Evolutionary conservation across 225 moss, liverwort and hornwort genomes (phyloP).

Genomic region (Climacium dendroides): DNA sequence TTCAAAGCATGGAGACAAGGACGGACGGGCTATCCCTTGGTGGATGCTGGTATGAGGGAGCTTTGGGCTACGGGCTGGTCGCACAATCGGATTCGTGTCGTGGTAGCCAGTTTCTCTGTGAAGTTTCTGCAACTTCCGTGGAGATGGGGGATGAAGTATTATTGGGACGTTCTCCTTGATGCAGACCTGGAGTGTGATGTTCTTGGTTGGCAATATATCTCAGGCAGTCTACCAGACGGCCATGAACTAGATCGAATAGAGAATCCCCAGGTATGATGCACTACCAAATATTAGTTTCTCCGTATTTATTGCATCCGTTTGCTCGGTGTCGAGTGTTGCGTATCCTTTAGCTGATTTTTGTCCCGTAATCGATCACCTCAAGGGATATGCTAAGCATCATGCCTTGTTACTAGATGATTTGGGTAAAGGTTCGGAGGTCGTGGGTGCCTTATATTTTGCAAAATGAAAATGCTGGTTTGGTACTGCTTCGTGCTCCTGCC

Average conservation of each 20-base stretch:
- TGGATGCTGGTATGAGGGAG: slow-evolving; percentile 98
- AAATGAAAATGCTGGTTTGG: background rate
- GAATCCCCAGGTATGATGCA: slow-evolving; percentile 64
- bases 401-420: background rate
- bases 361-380: background rate
- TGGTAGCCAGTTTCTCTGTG: slow-evolving; percentile 92
- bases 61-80: slow-evolving; percentile 98
- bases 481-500: background rate
- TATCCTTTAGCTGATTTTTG: background rate
- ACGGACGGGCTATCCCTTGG: slow-evolving; percentile 90
- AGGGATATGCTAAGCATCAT: background rate
- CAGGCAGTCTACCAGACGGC: slow-evolving; percentile 94
- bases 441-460: background rate
- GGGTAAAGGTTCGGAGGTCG: background rate
- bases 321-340: background rate
- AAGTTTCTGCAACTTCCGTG: slow-evolving; percentile 97
- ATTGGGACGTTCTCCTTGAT: slow-evolving; percentile 93
- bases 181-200: slow-evolving; percentile 97
- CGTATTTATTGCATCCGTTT: background rate
- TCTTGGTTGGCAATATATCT: slow-evolving; percentile 98
- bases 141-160: slow-evolving; percentile 99
- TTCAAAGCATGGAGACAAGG: slow-evolving; percentile 99
- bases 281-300: background rate
- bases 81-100: slow-evolving; percentile 88
- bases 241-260: slow-evolving; percentile 97